Percentiles rank a stretch among this genome's conserved stretches.
Conservation (phyloP, 2,329 filamentous ascomycete species). For the Neofusicoccum laricinum region DNA sequence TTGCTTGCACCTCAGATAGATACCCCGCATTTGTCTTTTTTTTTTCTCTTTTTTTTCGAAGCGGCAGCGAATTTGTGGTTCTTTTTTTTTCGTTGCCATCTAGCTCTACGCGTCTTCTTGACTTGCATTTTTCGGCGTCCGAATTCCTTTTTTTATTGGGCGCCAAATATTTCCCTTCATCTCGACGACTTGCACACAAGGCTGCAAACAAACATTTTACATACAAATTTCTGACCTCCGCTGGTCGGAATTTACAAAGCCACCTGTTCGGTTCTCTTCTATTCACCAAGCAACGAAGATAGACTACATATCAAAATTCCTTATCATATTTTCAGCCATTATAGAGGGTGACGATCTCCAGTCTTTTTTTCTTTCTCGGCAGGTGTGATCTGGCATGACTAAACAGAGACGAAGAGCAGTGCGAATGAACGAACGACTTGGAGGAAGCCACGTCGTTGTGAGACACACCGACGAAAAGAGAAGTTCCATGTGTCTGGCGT, state of each 20-base stretch:
- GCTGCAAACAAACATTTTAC: neutral
- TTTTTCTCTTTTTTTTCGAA: neutral
- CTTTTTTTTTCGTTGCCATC: neutral
- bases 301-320: neutral
- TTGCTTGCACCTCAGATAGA: constrained; percentile 11
- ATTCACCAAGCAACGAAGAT: neutral
- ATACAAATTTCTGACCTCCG: neutral
- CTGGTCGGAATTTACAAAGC: neutral
- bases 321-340: no score
- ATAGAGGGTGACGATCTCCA: no score
- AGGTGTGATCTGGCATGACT: neutral
- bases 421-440: neutral
- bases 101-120: neutral
- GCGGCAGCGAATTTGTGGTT: neutral
- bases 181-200: neutral
- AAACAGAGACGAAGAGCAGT: neutral
- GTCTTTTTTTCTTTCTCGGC: neutral
- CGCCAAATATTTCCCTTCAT: neutral
- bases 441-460: neutral
- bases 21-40: constrained; percentile 1
- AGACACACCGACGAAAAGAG: neutral
- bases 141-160: neutral
- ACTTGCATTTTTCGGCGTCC: neutral
- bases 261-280: neutral
- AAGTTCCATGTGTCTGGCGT: neutral